Evolutionary conservation across 2,329 filamentous ascomycete species (phyloP), one percentile per base, ranked within the genome.

Genomic region (Xenosphaeropsis pyriputrescens): DNA sequence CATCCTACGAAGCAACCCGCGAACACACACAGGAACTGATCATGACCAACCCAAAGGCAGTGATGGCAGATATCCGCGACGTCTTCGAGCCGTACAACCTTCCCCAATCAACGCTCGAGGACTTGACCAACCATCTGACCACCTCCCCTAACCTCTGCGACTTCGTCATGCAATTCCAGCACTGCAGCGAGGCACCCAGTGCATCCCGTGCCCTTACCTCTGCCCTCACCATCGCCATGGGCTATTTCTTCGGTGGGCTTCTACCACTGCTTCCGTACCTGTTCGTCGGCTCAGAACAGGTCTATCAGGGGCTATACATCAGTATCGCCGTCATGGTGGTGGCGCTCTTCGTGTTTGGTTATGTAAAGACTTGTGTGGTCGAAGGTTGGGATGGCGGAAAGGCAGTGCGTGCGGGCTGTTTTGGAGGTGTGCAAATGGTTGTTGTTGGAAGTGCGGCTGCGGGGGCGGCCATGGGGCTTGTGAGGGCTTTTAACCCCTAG

Each of bases 321-420:
- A 78, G 72, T 17, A 64, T 79, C 18, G 64, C 53, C 4, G 65
- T 80, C 38, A 81, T 78, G 49, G 64, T 72, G 11, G 50, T 75
- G 6, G 69, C 74, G 2, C 54, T 82, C 32, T 68, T 80, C 39
- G 54, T 59, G 2, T 82, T 82, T 51, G 77, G 77, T n/a, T 78
- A 75, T 47, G 60, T 66, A 39, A 80, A 80, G 60, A 77, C 73
- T 15, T 67, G 50, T 22, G 60, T 72, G 11, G 63, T 72, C 0
- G 63, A 54, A 1, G 60, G 59, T 36, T 55, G 47, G 48, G 44
- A 41, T 17, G 50, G 43, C 29, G 45, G 44, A n/a, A 45, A 40
- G 35, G 48, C 46, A 29, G 46, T 56, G 34, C 38, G 43, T 19
- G 41, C 34, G 6, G 49, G 46, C 7, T 53, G 52, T 32, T 49